Evolutionary conservation across 1,284 basidiomycete genomes (phyloP).

Genomic region (Ustanciosporium gigantosporum): DNA sequence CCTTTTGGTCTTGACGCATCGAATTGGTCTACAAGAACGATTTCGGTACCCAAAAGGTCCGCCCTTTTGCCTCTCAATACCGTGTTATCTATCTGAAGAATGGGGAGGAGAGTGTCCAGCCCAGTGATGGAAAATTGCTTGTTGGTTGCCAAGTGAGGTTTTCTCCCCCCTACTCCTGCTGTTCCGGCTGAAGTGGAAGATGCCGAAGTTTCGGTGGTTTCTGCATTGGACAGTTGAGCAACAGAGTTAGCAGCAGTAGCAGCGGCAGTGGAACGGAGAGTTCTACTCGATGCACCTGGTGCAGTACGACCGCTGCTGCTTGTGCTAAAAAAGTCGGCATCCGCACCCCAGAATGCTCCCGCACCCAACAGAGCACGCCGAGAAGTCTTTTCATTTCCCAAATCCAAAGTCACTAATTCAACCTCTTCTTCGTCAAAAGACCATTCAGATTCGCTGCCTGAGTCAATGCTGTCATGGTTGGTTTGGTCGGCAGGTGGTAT

Average conservation of each 20-base stretch:
- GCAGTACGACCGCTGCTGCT: background rate
- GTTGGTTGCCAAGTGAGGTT: conserved; percentile 7
- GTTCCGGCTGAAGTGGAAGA: background rate
- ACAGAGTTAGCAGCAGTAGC: background rate
- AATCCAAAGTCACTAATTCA: conserved; percentile 25
- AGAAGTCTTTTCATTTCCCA: conserved; percentile 17
- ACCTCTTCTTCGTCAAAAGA: conserved; percentile 19
- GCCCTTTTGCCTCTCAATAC: conserved; percentile 11
- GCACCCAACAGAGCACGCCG: conserved; percentile 18
- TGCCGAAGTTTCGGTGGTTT: background rate
- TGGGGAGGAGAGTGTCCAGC: conserved; percentile 11
- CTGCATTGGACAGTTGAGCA: background rate
- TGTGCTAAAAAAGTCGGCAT: background rate
- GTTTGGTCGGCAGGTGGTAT: background rate
- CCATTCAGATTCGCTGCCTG: conserved; percentile 17
- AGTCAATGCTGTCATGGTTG: background rate
- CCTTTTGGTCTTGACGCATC: conserved; percentile 10
- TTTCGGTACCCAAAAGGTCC: conserved; percentile 24
- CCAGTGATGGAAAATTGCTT: conserved; percentile 27
- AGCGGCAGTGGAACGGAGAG: background rate
- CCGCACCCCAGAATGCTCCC: conserved; percentile 2
- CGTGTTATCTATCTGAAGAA: conserved; percentile 31
- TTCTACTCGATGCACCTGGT: background rate
- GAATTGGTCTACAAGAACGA: conserved; percentile 15
- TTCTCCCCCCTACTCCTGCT: no score